phyloP scores from a whole-genome alignment of 371 early-diverging fungal genomes.

The Parasitella parasitica region DNA sequence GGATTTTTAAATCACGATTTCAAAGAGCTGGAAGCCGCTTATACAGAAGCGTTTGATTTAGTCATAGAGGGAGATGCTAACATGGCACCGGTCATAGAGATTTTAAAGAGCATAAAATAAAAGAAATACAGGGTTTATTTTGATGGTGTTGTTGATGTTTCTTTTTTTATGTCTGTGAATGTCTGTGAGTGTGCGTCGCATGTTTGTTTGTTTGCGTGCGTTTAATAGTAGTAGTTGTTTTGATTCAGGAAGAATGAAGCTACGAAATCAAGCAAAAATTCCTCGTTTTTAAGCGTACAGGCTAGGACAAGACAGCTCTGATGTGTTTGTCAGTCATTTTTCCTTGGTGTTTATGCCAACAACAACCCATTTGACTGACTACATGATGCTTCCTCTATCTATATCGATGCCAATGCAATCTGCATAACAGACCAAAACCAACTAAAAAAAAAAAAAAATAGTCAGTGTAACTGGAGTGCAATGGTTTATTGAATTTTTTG shows the following conservation, averaged over 20 bases:
- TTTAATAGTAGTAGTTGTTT: too few relatives aligned
- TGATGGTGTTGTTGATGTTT: background rate
- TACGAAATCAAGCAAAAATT: slow-evolving; percentile 77
- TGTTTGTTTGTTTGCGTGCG: too few relatives aligned
- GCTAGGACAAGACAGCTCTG: slow-evolving; percentile 86
- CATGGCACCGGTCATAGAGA: slow-evolving; percentile 48
- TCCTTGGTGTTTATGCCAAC: slow-evolving; percentile 98
- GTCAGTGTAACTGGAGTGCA: slow-evolving; percentile 6
- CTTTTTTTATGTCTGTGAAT: background rate
- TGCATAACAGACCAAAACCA: slow-evolving; percentile 4
- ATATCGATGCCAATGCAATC: too few relatives aligned
- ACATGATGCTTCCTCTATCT: slow-evolving; percentile 67
- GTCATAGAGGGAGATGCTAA: slow-evolving; percentile 67
- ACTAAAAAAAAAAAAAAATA: background rate
- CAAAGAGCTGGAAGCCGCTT: slow-evolving; percentile 48
- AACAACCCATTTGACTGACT: slow-evolving; percentile 98
- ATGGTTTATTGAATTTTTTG: background rate
- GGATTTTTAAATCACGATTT: slow-evolving; percentile 73
- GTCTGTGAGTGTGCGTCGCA: too few relatives aligned
- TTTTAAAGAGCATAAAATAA: slow-evolving; percentile 31
- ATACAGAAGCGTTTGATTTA: slow-evolving; percentile 67
- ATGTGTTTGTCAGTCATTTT: slow-evolving; percentile 98
- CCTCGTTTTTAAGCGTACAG: slow-evolving; percentile 55
- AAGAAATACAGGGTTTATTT: background rate
- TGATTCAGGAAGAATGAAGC: background rate